A percentile compares a stretch with the other conserved stretches of the same genome.
phyloP scores from a whole-genome alignment of 2,329 filamentous ascomycete genomes.

The Elsinoe batatas region DNA sequence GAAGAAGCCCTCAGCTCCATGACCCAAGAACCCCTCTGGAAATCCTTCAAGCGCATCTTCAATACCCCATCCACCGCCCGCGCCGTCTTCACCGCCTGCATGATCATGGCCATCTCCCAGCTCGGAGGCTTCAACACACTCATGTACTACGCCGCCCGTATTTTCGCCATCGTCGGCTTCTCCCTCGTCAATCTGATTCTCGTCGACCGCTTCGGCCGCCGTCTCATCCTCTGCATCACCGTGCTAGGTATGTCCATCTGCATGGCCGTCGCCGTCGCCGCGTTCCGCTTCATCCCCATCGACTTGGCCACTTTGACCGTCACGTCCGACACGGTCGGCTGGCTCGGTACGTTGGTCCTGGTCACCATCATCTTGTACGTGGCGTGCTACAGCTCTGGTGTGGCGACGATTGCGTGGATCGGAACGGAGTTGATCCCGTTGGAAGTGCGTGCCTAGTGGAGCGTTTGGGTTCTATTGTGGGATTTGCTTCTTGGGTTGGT shows the following conservation, averaged over 20 bases:
- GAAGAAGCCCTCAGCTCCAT: constrained; percentile 24
- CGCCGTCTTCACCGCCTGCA: constrained; percentile 31
- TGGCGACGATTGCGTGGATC: constrained; percentile 28
- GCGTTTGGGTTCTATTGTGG: constrained; percentile 34
- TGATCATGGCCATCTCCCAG: constrained; percentile 32
- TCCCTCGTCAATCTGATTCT: constrained; percentile 64
- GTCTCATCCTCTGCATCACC: constrained; percentile 51
- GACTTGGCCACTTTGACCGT: constrained; percentile 28
- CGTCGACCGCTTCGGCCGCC: constrained; percentile 70
- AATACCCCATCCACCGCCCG: constrained; percentile 30
- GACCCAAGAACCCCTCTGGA: constrained; percentile 24
- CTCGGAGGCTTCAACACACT: constrained; percentile 57
- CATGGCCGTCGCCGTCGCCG: constrained; percentile 60
- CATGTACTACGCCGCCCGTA: constrained; percentile 58
- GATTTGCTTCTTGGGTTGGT: constrained; percentile 32
- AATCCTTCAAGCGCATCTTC: constrained; percentile 26
- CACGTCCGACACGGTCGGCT: constrained; percentile 23
- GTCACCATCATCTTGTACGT: constrained; percentile 31
- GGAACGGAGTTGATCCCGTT: constrained; percentile 29
- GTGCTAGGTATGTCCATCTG: constrained; percentile 57
- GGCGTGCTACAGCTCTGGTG: constrained; percentile 22
- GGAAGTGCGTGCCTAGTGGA: constrained; percentile 28
- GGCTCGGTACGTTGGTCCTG: constrained; percentile 29
- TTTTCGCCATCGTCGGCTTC: constrained; percentile 57
- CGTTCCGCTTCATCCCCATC: constrained; percentile 56